Evolutionary conservation across 2,329 filamentous ascomycete genomes (phyloP), one percentile per base, ranked within the genome.

Genomic region (Aspergillus intermedius): DNA sequence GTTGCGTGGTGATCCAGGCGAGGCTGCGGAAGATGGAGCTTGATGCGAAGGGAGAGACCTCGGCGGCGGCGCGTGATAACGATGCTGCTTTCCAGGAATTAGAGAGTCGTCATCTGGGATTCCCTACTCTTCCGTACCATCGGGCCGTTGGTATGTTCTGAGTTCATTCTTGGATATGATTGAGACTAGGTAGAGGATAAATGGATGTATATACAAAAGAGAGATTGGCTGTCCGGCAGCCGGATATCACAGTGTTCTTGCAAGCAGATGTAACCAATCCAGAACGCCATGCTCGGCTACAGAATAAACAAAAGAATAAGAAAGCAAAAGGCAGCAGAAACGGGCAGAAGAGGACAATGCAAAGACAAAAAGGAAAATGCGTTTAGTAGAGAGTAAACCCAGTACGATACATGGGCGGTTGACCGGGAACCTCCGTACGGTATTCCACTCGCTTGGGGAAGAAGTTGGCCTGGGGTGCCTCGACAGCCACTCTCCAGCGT

Each of bases 21-120:
- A 60, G 61, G 32, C 42, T 73, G 30, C 59, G 63, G 19, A 68
- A 68, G 45, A 63, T 65, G 47, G 61, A 67, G 39, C 21, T 66
- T 1, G 50, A 51, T 17, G 50, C 54, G 12, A 25, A 48, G 15
- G 49, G 52, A 17, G 19, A 42, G 15, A 39, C 32, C 9, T 42
- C 47, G 15, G 37, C 15, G 5, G 46, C 28, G 12, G 47, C 44
- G 15, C 46, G 57, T 12, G 42, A 54, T 19, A 23, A 50, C 5
- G 63, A 68, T 23, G 30, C 43, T 2, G 22, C 49, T 2, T 62
- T 66, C 25, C 50, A 54, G 22, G 44, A 57, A 17, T 54, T 58
- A n/a, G 53, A 54, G 19, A 30, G 15, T 5, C 54, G 52, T 17
- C 56, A 57, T 34, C 45, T 68, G 25, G 66, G 64, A 3, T 58